Evolutionary conservation across 495 filamentous ascomycete genomes (phyloP), one percentile per base, ranked within the genome.

Genomic region (Acidiella bohemica): DNA sequence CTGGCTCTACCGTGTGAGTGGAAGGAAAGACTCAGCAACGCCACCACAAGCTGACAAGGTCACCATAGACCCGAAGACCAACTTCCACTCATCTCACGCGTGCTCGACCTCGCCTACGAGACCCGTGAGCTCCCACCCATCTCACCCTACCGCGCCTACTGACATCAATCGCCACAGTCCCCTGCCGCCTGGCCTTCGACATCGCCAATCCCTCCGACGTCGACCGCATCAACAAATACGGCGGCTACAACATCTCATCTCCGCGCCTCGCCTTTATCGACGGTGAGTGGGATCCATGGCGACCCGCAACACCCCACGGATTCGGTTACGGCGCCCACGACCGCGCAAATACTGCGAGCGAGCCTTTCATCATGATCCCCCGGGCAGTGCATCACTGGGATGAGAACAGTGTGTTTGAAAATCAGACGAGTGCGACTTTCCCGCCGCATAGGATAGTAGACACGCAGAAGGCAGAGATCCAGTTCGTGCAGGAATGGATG

Each of bases 211-310:
- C 67, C 0, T 62, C 80, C 0, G 54, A 81, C 36, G 56, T 72
- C 0, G 58, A 68, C 3, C 53, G 60, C 11, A 73, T 82, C 56
- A 83, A 84, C 57, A 68, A 73, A 42, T 71, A 79, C 53, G 80
- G 80, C 25, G 77, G 75, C n/a, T 79, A 50, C 38, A 44, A 77
- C 32, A 93, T 93, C 51, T 68, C 76, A 41, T 64, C 57, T 41
- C 45, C 55, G 12, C 48, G 50, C 26, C 47, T 64, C 10, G 59
- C 60, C 7, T 41, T 59, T 23, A 62, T 86, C 35, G 80, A 78
- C 42, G 80, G 79, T 11, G 63, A 79, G 39, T 63, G 63, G 36
- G 81, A 86, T 53, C 77, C 80, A 0, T 86, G 80, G 80, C 65
- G 74, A 5, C 67, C 70, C 0, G 75, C 76, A 0, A 77, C 72